phyloP scores from a whole-genome alignment of 2,329 filamentous ascomycete genomes.

The Trichophyton equinum region DNA sequence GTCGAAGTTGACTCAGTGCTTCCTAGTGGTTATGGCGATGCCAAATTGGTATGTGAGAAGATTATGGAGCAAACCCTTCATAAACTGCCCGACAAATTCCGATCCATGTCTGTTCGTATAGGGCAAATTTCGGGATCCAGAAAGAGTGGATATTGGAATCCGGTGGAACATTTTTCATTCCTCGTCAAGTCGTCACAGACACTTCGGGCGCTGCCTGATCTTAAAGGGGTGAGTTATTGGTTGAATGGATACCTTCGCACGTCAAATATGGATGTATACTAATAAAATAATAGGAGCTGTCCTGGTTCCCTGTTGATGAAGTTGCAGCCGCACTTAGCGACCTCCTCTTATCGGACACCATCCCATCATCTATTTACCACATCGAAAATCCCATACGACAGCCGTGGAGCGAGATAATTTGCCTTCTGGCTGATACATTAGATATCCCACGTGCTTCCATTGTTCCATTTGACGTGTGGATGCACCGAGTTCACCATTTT shows the following conservation, averaged over 20 bases:
- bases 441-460: conserved; percentile 20
- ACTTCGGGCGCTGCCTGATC: conserved; percentile 31
- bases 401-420: conserved; percentile 28
- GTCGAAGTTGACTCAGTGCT: conserved; percentile 31
- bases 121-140: conserved; percentile 44
- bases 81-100: conserved; percentile 32
- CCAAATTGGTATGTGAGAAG: conserved; percentile 40
- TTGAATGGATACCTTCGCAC: not conserved
- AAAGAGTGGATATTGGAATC: conserved; percentile 43
- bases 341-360: conserved; percentile 18
- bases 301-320: conserved; percentile 38
- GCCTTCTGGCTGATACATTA: conserved; percentile 25
- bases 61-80: conserved; percentile 40
- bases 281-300: conserved; percentile 17
- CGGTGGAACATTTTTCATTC: conserved; percentile 39
- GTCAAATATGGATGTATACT: conserved; percentile 22
- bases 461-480: conserved; percentile 32
- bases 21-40: conserved; percentile 41
- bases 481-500: conserved; percentile 23
- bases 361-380: conserved; percentile 30
- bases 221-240: not conserved
- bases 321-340: conserved; percentile 26
- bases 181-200: conserved; percentile 41
- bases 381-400: conserved; percentile 36
- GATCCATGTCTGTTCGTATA: conserved; percentile 33